These are phyloP conservation scores for Lachnellula hyalina DNA, from an alignment of 2,329 filamentous ascomycete species.

Conservation along the genomic window DNA sequence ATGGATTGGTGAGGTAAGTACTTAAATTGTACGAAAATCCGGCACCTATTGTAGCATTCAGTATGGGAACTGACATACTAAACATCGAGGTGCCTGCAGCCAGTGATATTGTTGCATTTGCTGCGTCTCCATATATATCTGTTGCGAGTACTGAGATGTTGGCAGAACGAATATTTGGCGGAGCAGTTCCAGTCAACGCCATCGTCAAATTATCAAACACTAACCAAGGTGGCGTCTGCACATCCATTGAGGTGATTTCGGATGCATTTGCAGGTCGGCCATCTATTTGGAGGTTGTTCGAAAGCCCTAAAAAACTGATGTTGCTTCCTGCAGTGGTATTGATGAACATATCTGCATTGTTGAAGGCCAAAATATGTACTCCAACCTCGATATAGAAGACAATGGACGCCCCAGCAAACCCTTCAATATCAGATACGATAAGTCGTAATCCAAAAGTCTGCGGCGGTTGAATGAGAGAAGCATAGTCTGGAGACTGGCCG, in stretches of 20 bases:
- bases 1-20: conserved; percentile 19
- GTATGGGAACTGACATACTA: conserved; percentile 10
- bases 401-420: conserved; percentile 63
- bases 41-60: conserved; percentile 25
- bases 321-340: conserved; percentile 50
- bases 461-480: conserved; percentile 59
- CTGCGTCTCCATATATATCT: conserved; percentile 54
- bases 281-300: conserved; percentile 52
- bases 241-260: conserved; percentile 47
- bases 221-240: conserved; percentile 63
- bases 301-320: conserved; percentile 49
- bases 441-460: conserved; percentile 68
- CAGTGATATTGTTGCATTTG: conserved; percentile 49
- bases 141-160: conserved; percentile 57
- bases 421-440: conserved; percentile 73
- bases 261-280: conserved; percentile 42
- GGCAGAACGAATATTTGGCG: conserved; percentile 49
- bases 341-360: conserved; percentile 49
- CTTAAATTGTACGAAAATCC: conserved; percentile 24
- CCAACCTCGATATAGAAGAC: conserved; percentile 69
- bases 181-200: conserved; percentile 59
- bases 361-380: conserved; percentile 62
- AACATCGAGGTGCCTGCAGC: conserved; percentile 20
- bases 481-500: conserved; percentile 62
- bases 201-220: conserved; percentile 57